Evolutionary conservation across 305 asterid genomes (phyloP), one percentile per base, ranked within the genome.

Genomic region (Fraxinus baroniana): DNA sequence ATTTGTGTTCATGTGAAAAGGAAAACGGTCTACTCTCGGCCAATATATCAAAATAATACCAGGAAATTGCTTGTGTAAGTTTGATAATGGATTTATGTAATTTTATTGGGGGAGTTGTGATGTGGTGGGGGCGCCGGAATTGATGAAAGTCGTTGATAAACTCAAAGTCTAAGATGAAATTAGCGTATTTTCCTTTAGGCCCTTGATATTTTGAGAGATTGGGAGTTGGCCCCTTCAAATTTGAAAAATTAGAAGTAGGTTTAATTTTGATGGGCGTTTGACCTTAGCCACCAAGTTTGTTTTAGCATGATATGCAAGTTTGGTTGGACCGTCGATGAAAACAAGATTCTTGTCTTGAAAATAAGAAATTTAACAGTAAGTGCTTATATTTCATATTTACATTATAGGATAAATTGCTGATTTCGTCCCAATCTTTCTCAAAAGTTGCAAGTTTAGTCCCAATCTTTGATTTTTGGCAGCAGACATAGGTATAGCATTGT

Each of bases 21-120:
- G 83, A 39, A 49, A 81, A 74, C 66, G 80, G 49, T 79, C 46
- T 74, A 71, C 86, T 76, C 81, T 60, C 81, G 57, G 75, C 75
- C 76, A 79, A 84, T 64, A 75, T 85, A 83, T 79, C 80, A 86
- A 83, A 88, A 87, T 86, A 86, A 83, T 78, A 57, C 90, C 82
- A 17, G 52, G 92, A 86, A 87, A 82, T 83, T 89, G 86, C 89
- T 15, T 80, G 76, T 30, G 72, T 0, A 18, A 62, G 6, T 64
- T 9, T 24, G 33, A 64, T 64, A 62, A 64, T 64, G 73, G 73
- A 30, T 8, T 22, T 37, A 39, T 39, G 18, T 71, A 26, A 37
- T 30, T 82, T 32, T 49, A 86, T 83, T 78, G 74, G 18, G 78
- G 79, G 84, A n/a, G 74, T 17, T 79, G 83, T 78, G 41, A 76